Percentiles rank a stretch among this genome's conserved stretches.
These are phyloP conservation scores for Trichocladium antarcticum DNA, from an alignment of 495 filamentous ascomycete genomes.

Conservation along the genomic window DNA sequence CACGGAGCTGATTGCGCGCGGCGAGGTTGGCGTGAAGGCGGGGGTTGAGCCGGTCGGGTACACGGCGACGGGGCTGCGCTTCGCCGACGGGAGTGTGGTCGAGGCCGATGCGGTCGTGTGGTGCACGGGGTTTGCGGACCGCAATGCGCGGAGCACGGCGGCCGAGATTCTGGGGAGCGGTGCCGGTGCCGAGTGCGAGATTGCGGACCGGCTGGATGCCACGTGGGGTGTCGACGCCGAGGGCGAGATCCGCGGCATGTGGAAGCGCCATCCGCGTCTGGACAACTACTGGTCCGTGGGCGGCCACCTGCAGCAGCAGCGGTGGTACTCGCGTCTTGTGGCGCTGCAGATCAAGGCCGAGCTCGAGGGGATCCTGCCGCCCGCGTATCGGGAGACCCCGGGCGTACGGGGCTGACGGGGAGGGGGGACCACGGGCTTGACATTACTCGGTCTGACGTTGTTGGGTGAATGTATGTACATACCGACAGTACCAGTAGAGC, in stretches of 20 bases:
- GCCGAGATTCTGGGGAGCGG: slow-evolving; percentile 13
- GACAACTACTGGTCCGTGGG: slow-evolving; percentile 28
- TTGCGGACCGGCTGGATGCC: slow-evolving; percentile 22
- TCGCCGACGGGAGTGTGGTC: slow-evolving; percentile 20
- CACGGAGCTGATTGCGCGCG: slow-evolving; percentile 15
- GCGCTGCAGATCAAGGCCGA: slow-evolving; percentile 29
- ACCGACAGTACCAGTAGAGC: too few species aligned
- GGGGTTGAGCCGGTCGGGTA: slow-evolving; percentile 11
- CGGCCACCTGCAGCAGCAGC: slow-evolving; percentile 18
- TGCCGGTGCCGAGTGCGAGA: slow-evolving; percentile 3
- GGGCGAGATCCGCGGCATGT: slow-evolving; percentile 25
- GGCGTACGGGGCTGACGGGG: too few species aligned
- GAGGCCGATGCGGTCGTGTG: slow-evolving; percentile 28
- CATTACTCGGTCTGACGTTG: too few species aligned
- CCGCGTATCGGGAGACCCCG: slow-evolving; percentile 19
- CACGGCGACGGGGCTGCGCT: slow-evolving; percentile 15
- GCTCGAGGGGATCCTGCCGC: slow-evolving; percentile 20
- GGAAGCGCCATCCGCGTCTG: slow-evolving; percentile 21
- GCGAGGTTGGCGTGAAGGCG: slow-evolving; percentile 16
- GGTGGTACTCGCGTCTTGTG: slow-evolving; percentile 21
- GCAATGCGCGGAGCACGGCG: slow-evolving; percentile 12
- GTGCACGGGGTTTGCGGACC: slow-evolving; percentile 28
- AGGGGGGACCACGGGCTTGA: too few species aligned
- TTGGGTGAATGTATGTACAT: too few species aligned
- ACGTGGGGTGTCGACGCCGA: too few species aligned